phyloP scores from a whole-genome alignment of 495 filamentous ascomycete genomes.

The Hypoxylon crocopeplum region DNA sequence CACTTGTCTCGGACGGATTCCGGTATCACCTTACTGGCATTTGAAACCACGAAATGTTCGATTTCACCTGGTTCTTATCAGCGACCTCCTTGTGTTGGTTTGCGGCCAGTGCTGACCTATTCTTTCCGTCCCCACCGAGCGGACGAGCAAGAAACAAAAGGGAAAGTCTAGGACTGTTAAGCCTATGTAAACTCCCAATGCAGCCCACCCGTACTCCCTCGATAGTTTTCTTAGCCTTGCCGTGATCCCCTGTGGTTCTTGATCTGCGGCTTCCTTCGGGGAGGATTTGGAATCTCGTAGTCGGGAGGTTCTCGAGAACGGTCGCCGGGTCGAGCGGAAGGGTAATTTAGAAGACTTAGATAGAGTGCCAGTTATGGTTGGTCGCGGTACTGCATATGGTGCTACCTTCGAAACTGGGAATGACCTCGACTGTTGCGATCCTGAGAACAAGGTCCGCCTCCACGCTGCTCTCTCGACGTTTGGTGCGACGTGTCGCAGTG shows the following conservation, averaged over 20 bases:
- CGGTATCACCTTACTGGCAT: conserved; percentile 57
- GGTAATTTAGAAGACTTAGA: conserved; percentile 11
- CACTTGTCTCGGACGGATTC: conserved; percentile 54
- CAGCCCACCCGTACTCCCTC: conserved; percentile 92
- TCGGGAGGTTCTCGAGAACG: conserved; percentile 39
- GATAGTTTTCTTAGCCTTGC: conserved; percentile 80
- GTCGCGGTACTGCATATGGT: conserved; percentile 3
- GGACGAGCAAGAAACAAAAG: conserved; percentile 89
- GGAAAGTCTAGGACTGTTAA: conserved; percentile 91
- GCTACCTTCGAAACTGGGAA: not conserved
- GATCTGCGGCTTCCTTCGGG: conserved; percentile 20
- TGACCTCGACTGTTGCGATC: conserved; percentile 4
- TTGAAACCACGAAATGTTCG: conserved; percentile 58
- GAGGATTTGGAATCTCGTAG: conserved; percentile 34
- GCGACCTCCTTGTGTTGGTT: conserved; percentile 47
- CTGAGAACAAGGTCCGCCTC: conserved; percentile 32
- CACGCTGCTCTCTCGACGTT: conserved; percentile 24
- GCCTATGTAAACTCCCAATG: conserved; percentile 85
- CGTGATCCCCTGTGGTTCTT: conserved; percentile 64
- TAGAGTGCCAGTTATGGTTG: conserved; percentile 2
- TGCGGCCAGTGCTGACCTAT: conserved; percentile 67
- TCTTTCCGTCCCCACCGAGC: conserved; percentile 79
- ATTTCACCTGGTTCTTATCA: conserved; percentile 48
- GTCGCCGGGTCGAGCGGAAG: conserved; percentile 32
- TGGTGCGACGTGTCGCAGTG: conserved; percentile 27